These are phyloP conservation scores for Ophiosphaerella herpotricha DNA, from an alignment of 2,329 filamentous ascomycete species.

Conservation along the genomic window DNA sequence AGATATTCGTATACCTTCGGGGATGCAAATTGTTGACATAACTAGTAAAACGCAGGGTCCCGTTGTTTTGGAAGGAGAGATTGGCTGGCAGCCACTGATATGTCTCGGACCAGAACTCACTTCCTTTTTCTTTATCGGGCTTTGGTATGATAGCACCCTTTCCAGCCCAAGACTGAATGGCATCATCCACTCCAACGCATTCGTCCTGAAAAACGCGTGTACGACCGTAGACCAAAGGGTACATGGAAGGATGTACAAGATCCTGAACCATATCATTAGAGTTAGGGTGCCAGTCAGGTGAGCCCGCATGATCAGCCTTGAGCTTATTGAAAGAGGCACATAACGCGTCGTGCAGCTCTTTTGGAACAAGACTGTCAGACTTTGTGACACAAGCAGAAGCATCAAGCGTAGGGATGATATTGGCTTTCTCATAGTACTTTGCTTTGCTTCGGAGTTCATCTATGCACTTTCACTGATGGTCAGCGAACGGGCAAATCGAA, in stretches of 20 bases:
- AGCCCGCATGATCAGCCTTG: constrained; percentile 49
- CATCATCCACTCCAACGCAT: constrained; percentile 34
- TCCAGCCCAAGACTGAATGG: constrained; percentile 31
- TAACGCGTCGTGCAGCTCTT: constrained; percentile 49
- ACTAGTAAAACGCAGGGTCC: constrained; percentile 49
- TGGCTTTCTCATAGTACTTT: constrained; percentile 46
- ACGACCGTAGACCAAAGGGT: constrained; percentile 61
- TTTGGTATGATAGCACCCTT: constrained; percentile 32
- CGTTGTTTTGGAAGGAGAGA: constrained; percentile 48
- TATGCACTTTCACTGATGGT: constrained; percentile 17
- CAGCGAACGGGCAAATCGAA: neutral
- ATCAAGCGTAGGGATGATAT: constrained; percentile 54
- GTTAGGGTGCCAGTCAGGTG: constrained; percentile 63
- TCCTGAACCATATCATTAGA: constrained; percentile 63
- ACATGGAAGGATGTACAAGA: constrained; percentile 68
- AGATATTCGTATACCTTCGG: constrained; percentile 20
- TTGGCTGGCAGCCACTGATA: constrained; percentile 59
- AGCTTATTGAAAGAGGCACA: constrained; percentile 52
- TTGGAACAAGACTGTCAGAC: constrained; percentile 55
- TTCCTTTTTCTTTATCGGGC: neutral
- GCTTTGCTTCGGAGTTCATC: constrained; percentile 59
- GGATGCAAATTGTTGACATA: constrained; percentile 63
- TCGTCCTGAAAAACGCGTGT: constrained; percentile 48
- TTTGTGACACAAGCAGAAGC: constrained; percentile 55
- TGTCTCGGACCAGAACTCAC: constrained; percentile 24